phyloP scores from a whole-genome alignment of 2,329 filamentous ascomycete genomes.

The Tolypocladium album region DNA sequence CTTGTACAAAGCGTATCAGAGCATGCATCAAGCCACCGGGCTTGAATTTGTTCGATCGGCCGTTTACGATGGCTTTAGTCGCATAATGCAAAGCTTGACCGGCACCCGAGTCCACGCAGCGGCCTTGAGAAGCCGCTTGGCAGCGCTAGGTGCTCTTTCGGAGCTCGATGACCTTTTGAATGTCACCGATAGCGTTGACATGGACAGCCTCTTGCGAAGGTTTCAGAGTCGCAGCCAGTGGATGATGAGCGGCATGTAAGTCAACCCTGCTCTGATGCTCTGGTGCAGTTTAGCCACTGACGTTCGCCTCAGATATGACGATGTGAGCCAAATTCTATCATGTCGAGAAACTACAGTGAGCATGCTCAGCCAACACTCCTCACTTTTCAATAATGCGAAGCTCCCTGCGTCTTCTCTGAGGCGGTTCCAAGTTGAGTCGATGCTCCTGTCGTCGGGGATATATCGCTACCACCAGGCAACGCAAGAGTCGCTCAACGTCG shows the following conservation, averaged over 20 bases:
- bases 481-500: conserved; percentile 79
- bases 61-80: conserved; percentile 53
- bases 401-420: conserved; percentile 54
- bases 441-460: conserved; percentile 63
- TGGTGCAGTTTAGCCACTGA: conserved; percentile 3
- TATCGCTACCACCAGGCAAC: conserved; percentile 71
- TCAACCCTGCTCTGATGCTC: neutral
- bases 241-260: conserved; percentile 75
- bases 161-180: conserved; percentile 73
- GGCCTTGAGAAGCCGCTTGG: conserved; percentile 43
- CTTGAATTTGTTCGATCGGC: conserved; percentile 39
- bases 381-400: conserved; percentile 49
- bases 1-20: conserved; percentile 73
- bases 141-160: conserved; percentile 60
- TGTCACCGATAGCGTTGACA: conserved; percentile 44
- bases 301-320: conserved; percentile 46
- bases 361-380: conserved; percentile 60
- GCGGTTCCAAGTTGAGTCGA: conserved; percentile 63
- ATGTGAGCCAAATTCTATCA: conserved; percentile 71
- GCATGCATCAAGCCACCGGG: conserved; percentile 57
- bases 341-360: conserved; percentile 76
- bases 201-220: conserved; percentile 49
- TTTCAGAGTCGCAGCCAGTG: conserved; percentile 60
- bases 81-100: conserved; percentile 48
- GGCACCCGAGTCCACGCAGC: conserved; percentile 36